Evolutionary conservation across 164 flowering plant species (phyloP), one percentile per base, ranked within the genome.

Genomic region (Macadamia integrifolia): DNA sequence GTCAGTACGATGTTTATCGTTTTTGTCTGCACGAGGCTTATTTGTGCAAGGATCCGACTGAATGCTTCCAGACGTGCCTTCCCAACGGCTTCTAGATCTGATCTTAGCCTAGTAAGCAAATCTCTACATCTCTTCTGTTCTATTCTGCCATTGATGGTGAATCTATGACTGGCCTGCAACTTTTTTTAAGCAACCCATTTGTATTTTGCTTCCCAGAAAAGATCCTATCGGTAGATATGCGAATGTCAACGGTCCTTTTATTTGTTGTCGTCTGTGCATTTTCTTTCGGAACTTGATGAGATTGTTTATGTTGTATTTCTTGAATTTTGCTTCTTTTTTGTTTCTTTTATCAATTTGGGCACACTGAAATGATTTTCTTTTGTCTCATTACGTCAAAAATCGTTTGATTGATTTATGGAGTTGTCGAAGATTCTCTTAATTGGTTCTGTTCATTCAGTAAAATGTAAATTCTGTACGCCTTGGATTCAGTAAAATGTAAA

Each of bases 1-100:
- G 92, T 93, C 61, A 91, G 98, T 73, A 87, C 87, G 60, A 80
- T 90, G 89, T 91, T 93, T 73, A 90, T 93, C 15, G 95, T 93
- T 6, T 93, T 93, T 74, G 94, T 90, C 9, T 93, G 96, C 79
- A 90, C 97, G 1, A 80, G 97, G 55, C 86, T 93, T 18, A 74
- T 93, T 50, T 90, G 93, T 48, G 97, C 98, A 44, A 75, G 97
- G 74, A 86, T 93, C 70, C 97, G 88, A 50, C 66, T 87, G 65
- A 83, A 73, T 62, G 83, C 90, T 50, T 78, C 97, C 0, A 77
- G 96, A 31, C 76, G 95, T 32, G 81, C 94, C 14, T 84, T 85
- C 55, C 85, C 82, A 14, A 62, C 81, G 5, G 83, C 93, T 50
- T 74, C 83, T 53, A 71, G 75, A 73, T 79, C 82, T 57, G 75